Evolutionary conservation across 176 grass and related monocot species (phyloP), one percentile per base, ranked within the genome.

Genomic region (Guadua angustifolia): DNA sequence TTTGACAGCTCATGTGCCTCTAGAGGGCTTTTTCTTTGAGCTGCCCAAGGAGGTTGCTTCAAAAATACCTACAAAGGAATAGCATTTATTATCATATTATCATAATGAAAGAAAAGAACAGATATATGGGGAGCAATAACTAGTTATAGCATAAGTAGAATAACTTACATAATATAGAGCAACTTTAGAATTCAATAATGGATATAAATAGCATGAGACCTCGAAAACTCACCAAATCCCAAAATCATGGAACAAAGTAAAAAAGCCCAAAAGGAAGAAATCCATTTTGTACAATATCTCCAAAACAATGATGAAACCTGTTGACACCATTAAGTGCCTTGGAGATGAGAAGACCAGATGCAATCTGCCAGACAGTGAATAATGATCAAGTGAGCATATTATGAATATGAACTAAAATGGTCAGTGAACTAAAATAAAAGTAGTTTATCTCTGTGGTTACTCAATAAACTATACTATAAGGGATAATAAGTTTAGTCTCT

Each of bases 241-340:
- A 99, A 86, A 78, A 99, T 79, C 38, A 82, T 59, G 21, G 89
- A 93, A 60, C 93, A 99, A 75, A 92, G 36, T 66, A 95, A 59
- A 82, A 99, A 95, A n/a, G 53, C 96, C 93, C 22, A 95, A 61
- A 68, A 94, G 83, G 74, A 91, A 99, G 86, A 99, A 99, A 87
- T 99, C 88, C 73, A 94, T 95, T 85, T 90, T 82, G 76, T 95
- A 92, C 36, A 88, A 82, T 78, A 92, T 94, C 86, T 99, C 96
- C 65, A 99, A 79, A 76, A 95, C 47, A 80, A 95, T 89, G 36
- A 99, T 92, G 78, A 89, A 94, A 19, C 93, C 91, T 86, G 88
- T 59, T 79, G 96, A 94, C 77, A 88, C 83, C 96, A 92, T 92
- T 21, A 99, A 94, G 73, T n/a, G n/a, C n/a, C n/a, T n/a, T n/a